Evolutionary conservation across 23 red algal genomes (phyloP).

Genomic region (Pyropia haitanensis): DNA sequence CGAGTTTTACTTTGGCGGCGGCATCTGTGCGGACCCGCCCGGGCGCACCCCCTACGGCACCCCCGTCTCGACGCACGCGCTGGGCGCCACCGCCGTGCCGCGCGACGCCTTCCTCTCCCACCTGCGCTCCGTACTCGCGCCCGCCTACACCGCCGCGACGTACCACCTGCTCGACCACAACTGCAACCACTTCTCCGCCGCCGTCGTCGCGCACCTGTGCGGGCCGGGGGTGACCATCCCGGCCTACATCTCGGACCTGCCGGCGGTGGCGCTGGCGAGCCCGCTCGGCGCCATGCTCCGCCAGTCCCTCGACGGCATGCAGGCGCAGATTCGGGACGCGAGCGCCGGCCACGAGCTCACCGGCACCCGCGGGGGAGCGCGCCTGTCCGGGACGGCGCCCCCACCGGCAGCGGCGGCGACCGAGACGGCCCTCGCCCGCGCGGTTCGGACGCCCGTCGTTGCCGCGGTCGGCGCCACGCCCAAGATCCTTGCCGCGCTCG

Average conservation of each 20-base stretch:
- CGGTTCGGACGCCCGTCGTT: background rate
- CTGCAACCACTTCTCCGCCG: constrained; percentile 94
- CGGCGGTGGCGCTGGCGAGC: constrained; percentile 54
- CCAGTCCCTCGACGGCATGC: constrained; percentile 75
- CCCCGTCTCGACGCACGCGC: constrained; percentile 19
- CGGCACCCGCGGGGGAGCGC: background rate
- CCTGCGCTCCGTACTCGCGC: constrained; percentile 39
- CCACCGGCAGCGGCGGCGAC: too few species aligned
- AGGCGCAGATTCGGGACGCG: constrained; percentile 29
- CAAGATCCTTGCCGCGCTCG: background rate
- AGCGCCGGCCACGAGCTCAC: constrained; percentile 39
- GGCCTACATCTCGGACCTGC: constrained; percentile 79
- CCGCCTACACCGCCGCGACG: constrained; percentile 32
- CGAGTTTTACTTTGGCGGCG: constrained; percentile 96
- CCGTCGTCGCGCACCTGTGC: constrained; percentile 58
- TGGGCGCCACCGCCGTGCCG: constrained; percentile 64
- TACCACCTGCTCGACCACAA: constrained; percentile 92
- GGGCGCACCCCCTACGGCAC: constrained; percentile 74
- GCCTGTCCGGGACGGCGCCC: background rate
- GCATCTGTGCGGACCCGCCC: constrained; percentile 72
- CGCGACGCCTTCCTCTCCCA: constrained; percentile 53
- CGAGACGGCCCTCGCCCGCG: background rate
- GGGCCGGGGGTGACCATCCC: constrained; percentile 42
- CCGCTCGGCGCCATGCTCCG: constrained; percentile 73
- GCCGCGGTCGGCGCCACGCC: background rate